phyloP scores from a whole-genome alignment of 345 rosid genomes.

The Gossypium turneri region DNA sequence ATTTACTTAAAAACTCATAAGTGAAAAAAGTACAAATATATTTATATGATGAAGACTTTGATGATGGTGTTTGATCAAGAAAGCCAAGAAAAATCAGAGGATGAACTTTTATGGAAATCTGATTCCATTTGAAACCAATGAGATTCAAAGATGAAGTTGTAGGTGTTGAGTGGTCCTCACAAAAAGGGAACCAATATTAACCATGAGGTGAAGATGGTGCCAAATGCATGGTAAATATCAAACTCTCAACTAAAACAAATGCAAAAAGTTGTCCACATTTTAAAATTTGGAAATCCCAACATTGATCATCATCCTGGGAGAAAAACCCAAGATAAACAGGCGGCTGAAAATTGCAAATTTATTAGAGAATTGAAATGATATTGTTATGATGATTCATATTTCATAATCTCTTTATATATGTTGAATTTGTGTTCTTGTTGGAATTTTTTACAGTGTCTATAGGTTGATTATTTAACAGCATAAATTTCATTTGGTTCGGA shows the following conservation, averaged over 20 bases:
- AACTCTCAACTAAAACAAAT: background rate
- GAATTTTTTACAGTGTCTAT: too few relatives aligned
- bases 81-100: background rate
- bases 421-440: background rate
- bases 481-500: too few relatives aligned
- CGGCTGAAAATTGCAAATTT: background rate
- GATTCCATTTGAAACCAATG: too few relatives aligned
- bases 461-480: too few relatives aligned
- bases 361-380: background rate
- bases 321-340: background rate
- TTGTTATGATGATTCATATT: background rate
- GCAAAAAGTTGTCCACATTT: background rate
- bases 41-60: too few relatives aligned
- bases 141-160: background rate
- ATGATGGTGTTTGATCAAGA: background rate
- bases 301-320: background rate
- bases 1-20: too few relatives aligned
- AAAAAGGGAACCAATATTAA: background rate
- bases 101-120: too few relatives aligned
- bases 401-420: background rate
- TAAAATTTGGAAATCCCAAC: background rate
- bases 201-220: slow-evolving; percentile 6
- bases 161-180: background rate
- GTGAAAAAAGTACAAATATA: too few relatives aligned
- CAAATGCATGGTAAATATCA: slow-evolving; percentile 2